A percentile compares a stretch with the other conserved stretches of the same genome.
Conservation (phyloP, 108 stramenopile species). For the Cyclotella kingstonii region DNA sequence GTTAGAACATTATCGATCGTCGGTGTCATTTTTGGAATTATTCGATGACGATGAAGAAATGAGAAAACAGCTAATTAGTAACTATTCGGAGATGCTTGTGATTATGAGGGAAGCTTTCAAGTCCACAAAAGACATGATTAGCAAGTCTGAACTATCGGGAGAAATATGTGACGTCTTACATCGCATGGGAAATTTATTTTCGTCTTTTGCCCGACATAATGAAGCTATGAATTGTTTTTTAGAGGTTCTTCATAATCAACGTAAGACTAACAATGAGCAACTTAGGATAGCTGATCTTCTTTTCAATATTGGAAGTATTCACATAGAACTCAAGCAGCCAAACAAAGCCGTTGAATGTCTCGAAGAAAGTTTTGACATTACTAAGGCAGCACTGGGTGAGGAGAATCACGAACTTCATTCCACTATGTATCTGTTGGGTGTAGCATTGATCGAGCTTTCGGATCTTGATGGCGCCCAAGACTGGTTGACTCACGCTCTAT, state of each 20-base stretch:
- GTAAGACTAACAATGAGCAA: conserved; percentile 32
- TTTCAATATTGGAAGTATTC: conserved; percentile 52
- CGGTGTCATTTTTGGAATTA: conserved; percentile 37
- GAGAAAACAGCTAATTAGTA: conserved; percentile 25
- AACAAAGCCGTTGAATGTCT: conserved; percentile 43
- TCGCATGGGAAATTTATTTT: conserved; percentile 47
- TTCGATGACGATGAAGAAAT: conserved; percentile 21
- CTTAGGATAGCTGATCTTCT: conserved; percentile 51
- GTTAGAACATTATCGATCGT: conserved; percentile 43
- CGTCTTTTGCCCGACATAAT: conserved; percentile 35
- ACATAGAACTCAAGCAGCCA: conserved; percentile 29
- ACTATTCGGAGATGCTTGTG: conserved; percentile 44
- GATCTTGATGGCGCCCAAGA: conserved; percentile 25
- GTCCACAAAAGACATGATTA: conserved; percentile 12
- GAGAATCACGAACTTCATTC: conserved; percentile 41
- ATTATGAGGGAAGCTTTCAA: conserved; percentile 30
- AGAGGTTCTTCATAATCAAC: conserved; percentile 42
- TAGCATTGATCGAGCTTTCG: conserved; percentile 25
- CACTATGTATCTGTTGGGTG: conserved; percentile 40
- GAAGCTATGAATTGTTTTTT: conserved; percentile 40
- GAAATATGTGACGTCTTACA: conserved; percentile 49
- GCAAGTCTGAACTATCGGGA: conserved; percentile 30
- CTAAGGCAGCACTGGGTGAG: conserved; percentile 29
- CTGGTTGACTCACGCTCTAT: conserved; percentile 28
- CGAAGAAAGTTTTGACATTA: conserved; percentile 39